These are phyloP conservation scores for Scutellaria minor DNA, from an alignment of 257 asterid genomes.

Conservation along the genomic window DNA sequence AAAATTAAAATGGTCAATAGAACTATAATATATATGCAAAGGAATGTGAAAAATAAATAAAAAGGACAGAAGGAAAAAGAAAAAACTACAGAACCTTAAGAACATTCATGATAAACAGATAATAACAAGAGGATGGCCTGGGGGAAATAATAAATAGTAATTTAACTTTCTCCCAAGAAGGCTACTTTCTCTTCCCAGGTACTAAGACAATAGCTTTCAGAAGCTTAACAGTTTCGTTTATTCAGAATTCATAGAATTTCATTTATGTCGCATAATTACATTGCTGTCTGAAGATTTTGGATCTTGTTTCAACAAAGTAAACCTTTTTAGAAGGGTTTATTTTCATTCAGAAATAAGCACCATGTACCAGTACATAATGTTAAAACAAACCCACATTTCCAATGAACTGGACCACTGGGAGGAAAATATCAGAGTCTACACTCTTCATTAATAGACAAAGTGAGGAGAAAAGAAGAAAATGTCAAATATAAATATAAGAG, in stretches of 20 bases:
- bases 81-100: conserved; percentile 19
- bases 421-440: background rate
- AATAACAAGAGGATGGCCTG: conserved; percentile 13
- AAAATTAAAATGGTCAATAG: conserved; percentile 8
- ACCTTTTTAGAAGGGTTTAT: conserved; percentile 13
- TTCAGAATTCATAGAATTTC: conserved; percentile 20
- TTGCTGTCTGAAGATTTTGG: conserved; percentile 5
- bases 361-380: conserved; percentile 15
- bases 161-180: conserved; percentile 6
- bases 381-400: background rate
- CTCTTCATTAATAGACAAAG: background rate
- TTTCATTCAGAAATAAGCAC: conserved; percentile 14
- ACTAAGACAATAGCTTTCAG: background rate
- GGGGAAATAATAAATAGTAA: conserved; percentile 1
- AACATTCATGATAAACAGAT: background rate
- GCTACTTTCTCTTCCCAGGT: background rate
- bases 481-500: background rate
- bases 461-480: background rate
- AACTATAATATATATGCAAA: conserved; percentile 17
- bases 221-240: conserved; percentile 5
- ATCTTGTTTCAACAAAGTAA: conserved; percentile 11
- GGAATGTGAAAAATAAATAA: background rate
- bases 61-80: background rate
- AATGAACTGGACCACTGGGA: conserved; percentile 1
- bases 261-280: conserved; percentile 7